Evolutionary conservation across 208 protist genomes (phyloP).

Genomic region (Leptomonas seymouri): DNA sequence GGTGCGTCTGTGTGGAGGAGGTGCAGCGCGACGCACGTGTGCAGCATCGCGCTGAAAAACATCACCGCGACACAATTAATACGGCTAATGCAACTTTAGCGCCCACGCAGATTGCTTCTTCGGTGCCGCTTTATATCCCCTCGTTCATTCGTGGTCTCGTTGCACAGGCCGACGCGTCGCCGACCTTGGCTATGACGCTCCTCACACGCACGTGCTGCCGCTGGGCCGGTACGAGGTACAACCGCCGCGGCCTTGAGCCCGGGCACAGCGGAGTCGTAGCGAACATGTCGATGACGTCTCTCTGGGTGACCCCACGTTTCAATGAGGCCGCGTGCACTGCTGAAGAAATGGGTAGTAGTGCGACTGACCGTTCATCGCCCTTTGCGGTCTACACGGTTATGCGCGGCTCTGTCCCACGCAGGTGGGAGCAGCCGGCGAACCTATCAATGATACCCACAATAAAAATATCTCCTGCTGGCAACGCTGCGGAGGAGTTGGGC

Average conservation of each 20-base stretch:
- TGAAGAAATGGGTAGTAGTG: neutral
- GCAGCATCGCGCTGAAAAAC: neutral
- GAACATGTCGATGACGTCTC: conserved; percentile 73
- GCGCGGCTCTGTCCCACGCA: conserved; percentile 77
- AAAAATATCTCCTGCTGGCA: conserved; percentile 41
- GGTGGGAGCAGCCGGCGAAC: conserved; percentile 83
- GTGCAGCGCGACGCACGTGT: conserved; percentile 23
- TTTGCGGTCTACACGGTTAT: conserved; percentile 64
- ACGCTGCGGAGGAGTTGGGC: conserved; percentile 37
- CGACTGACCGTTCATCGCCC: neutral
- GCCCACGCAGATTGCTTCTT: conserved; percentile 9
- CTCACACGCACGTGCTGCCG: conserved; percentile 72
- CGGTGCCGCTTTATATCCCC: conserved; percentile 44
- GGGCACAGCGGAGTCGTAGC: conserved; percentile 66
- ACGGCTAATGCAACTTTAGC: neutral
- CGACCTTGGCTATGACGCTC: conserved; percentile 36
- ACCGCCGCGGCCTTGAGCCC: conserved; percentile 80
- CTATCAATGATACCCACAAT: conserved; percentile 73
- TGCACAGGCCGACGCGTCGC: conserved; percentile 18
- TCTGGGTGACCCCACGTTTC: conserved; percentile 57
- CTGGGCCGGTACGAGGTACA: conserved; percentile 85
- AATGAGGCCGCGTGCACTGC: neutral
- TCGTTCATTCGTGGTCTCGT: conserved; percentile 71
- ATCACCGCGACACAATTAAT: neutral
- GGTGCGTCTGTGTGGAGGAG: conserved; percentile 24